These are phyloP conservation scores for Boletus semigastroideus DNA, from an alignment of 1,284 basidiomycete species.

Conservation along the genomic window DNA sequence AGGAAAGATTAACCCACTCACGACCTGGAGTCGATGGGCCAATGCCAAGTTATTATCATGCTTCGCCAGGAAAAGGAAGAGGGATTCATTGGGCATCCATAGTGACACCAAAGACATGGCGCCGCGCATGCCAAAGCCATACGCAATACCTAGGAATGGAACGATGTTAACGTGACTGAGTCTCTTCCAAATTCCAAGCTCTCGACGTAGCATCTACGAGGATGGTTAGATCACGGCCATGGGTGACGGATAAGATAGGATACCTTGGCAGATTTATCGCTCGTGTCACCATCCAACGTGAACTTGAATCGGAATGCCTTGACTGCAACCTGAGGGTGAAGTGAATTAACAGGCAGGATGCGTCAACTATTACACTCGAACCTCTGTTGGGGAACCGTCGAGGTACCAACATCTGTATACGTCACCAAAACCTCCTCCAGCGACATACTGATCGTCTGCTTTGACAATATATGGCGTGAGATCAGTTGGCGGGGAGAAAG, in stretches of 20 bases:
- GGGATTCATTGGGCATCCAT: constrained; percentile 20
- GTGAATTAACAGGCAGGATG: not conserved
- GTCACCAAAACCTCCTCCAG: constrained; percentile 14
- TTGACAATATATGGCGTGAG: constrained; percentile 13
- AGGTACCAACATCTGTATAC: constrained; percentile 17
- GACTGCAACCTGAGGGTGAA: constrained; percentile 17
- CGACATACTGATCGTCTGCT: not conserved
- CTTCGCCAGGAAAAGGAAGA: constrained; percentile 8
- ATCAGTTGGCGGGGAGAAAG: not conserved
- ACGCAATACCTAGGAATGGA: constrained; percentile 17
- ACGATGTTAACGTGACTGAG: constrained; percentile 13
- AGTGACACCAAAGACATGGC: constrained; percentile 15
- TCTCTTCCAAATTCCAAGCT: constrained; percentile 1
- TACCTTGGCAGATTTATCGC: not conserved
- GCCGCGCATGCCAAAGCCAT: constrained; percentile 15
- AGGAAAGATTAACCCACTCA: not conserved
- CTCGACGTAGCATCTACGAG: not conserved
- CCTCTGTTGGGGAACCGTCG: constrained; percentile 2
- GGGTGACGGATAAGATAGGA: not conserved
- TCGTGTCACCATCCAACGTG: not conserved
- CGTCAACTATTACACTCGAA: not conserved
- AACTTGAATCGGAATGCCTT: constrained; percentile 12
- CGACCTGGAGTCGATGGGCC: constrained; percentile 9
- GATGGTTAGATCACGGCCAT: no score
- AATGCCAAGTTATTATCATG: not conserved